Conservation (phyloP, 495 filamentous ascomycete genomes). For the Saxophila tyrrhenica region DNA sequence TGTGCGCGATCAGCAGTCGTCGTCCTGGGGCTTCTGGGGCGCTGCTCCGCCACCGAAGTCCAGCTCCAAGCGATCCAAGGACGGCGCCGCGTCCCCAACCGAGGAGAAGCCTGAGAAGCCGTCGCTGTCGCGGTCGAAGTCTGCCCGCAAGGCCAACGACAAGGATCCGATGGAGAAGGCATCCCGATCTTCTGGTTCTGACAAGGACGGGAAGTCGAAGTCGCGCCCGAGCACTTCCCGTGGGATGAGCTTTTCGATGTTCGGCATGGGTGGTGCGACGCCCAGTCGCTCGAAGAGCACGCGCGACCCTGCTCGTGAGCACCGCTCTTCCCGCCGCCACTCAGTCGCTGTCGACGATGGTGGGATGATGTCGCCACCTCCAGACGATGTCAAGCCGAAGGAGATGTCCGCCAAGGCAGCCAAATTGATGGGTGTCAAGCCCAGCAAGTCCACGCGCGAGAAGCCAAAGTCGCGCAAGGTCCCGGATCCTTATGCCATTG, state of each 20-base stretch:
- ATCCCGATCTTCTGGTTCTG: slow-evolving; percentile 45
- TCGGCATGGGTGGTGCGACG: slow-evolving; percentile 31
- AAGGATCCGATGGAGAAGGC: slow-evolving; percentile 38
- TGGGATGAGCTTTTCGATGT: slow-evolving; percentile 41
- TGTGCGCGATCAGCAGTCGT: slow-evolving; percentile 36
- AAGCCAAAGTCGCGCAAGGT: slow-evolving; percentile 28
- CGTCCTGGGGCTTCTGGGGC: slow-evolving; percentile 52
- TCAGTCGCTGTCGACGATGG: slow-evolving; percentile 39
- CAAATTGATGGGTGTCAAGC: slow-evolving; percentile 45
- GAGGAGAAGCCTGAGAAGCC: slow-evolving; percentile 21
- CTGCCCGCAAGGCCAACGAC: slow-evolving; percentile 39
- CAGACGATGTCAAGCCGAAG: slow-evolving; percentile 32
- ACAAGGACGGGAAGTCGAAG: slow-evolving; percentile 37
- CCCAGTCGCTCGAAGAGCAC: slow-evolving; percentile 38
- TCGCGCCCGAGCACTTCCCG: slow-evolving; percentile 32
- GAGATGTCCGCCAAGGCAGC: slow-evolving; percentile 46
- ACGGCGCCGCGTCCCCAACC: slow-evolving; percentile 14
- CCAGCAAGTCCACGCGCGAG: slow-evolving; percentile 25
- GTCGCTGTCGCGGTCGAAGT: slow-evolving; percentile 39
- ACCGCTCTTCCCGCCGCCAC: slow-evolving; percentile 31
- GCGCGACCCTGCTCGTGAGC: slow-evolving; percentile 23
- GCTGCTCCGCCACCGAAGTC: slow-evolving; percentile 36
- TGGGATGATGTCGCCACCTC: slow-evolving; percentile 42
- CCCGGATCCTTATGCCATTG: slow-evolving; percentile 48
- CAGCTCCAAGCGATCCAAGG: slow-evolving; percentile 31